Evolutionary conservation across 352 stramenopile species (phyloP).

Genomic region (Peronospora belbahrii): DNA sequence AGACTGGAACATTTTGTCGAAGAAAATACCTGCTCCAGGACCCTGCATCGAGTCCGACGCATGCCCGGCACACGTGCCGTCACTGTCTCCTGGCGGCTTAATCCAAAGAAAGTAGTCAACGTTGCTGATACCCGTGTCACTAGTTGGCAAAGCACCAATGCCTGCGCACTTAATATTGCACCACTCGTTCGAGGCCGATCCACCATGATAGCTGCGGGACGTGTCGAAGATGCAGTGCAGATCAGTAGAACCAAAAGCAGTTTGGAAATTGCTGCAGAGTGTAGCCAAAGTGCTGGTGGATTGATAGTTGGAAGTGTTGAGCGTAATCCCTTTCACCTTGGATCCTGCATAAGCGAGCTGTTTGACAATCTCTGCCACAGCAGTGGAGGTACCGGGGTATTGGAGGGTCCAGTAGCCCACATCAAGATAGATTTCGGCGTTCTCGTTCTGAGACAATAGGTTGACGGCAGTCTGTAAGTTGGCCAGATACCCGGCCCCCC

Average conservation of each 20-base stretch:
- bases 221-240: constrained; percentile 60
- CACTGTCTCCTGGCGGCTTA: constrained; percentile 58
- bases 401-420: constrained; percentile 58
- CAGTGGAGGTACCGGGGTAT: constrained; percentile 12
- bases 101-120: constrained; percentile 73
- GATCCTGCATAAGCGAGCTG: constrained; percentile 21
- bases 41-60: constrained; percentile 44
- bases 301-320: constrained; percentile 80
- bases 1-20: constrained; percentile 41
- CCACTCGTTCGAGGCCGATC: constrained; percentile 43
- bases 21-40: constrained; percentile 48
- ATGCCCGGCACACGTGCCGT: constrained; percentile 40
- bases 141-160: constrained; percentile 47
- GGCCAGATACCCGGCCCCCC: constrained; percentile 34
- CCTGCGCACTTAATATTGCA: constrained; percentile 57
- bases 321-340: constrained; percentile 53
- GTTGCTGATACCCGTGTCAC: constrained; percentile 39
- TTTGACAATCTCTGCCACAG: constrained; percentile 34
- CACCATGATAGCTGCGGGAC: constrained; percentile 47
- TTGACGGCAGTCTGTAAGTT: constrained; percentile 46
- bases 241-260: constrained; percentile 27
- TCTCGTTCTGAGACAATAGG: constrained; percentile 47
- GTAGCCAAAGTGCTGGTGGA: constrained; percentile 35
- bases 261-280: constrained; percentile 54
- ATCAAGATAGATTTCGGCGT: constrained; percentile 67